Evolutionary conservation across 352 stramenopile species (phyloP), one percentile per base, ranked within the genome.

Genomic region (Phytophthora pistaciae): DNA sequence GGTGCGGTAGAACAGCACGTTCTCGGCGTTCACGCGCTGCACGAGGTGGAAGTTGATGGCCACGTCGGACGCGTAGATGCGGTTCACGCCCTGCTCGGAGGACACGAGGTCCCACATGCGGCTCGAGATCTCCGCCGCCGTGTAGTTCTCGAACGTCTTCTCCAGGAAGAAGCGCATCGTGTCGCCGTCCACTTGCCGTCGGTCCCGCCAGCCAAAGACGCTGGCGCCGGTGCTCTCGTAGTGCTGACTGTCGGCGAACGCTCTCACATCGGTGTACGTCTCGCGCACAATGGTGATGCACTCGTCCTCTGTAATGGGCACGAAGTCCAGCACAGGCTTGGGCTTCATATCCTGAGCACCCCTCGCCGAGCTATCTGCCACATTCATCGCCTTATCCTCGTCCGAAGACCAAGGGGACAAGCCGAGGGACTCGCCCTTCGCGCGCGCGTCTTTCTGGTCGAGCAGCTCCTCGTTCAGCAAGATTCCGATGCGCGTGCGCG

Each of bases 141-240:
- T 77, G 60, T 67, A 66, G 46, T 74, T 62, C n/a, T 66, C 54
- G 46, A 91, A 91, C 23, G 79, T 86, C 57, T 92, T 92, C 52
- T 91, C 81, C 0, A 92, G 59, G 49, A 84, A 82, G 63, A 92
- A 92, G 56, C 86, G 79, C 59, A 92, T 77, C 42, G 70, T 77
- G 9, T 88, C 78, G 4, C 78, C 79, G 9, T 90, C 75, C 5
- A 91, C 60, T 5, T 79, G 70, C 3, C 83, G 75, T 11, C 83
- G 68, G 53, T 92, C 85, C 18, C 80, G 77, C 85, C 85, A 92
- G 21, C 85, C 85, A 75, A 92, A 91, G 9, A 91, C 82, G 20
- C 73, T 75, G 3, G 82, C 80, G 3, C 85, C 83, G 8, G 79
- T 89, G 10, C 70, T 82, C 20, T 83, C 75, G 20, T 81, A 80